phyloP scores from a whole-genome alignment of 148 eudicot species.

The Nyssa sinensis region DNA sequence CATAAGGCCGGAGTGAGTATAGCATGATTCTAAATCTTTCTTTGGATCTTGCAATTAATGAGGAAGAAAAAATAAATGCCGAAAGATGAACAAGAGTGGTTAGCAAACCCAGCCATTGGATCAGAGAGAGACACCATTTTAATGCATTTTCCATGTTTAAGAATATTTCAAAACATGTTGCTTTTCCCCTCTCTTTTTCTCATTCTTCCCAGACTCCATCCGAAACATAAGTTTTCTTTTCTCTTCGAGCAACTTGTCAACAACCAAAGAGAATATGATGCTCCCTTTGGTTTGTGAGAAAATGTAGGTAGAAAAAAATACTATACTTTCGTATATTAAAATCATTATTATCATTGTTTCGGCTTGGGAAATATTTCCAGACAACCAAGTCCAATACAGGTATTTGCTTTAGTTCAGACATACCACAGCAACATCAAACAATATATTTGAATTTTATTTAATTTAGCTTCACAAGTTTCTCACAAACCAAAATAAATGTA shows the following conservation, averaged over 20 bases:
- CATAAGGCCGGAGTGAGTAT: not conserved
- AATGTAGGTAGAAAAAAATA: not conserved
- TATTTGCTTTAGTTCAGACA: not conserved
- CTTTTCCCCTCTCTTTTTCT: not conserved
- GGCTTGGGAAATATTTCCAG: not conserved
- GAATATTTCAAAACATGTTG: not conserved
- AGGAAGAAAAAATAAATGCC: not conserved
- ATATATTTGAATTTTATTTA: not conserved
- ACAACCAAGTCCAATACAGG: not conserved
- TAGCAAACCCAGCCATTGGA: too few relatives aligned
- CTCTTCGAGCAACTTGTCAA: not conserved
- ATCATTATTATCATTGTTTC: not conserved
- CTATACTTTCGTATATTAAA: too few relatives aligned
- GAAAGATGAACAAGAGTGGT: too few relatives aligned
- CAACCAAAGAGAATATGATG: not conserved
- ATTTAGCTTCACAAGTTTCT: not conserved
- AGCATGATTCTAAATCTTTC: not conserved
- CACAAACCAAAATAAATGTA: not conserved
- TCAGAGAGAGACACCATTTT: not conserved
- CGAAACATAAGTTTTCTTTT: not conserved
- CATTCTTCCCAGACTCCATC: not conserved
- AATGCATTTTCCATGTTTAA: not conserved
- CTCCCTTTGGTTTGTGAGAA: not conserved
- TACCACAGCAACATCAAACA: not conserved
- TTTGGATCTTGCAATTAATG: not conserved